Base-by-base conservation (phyloP, 768 basidiomycete genomes). In the Leucosporidium creatinivorum region DNA sequence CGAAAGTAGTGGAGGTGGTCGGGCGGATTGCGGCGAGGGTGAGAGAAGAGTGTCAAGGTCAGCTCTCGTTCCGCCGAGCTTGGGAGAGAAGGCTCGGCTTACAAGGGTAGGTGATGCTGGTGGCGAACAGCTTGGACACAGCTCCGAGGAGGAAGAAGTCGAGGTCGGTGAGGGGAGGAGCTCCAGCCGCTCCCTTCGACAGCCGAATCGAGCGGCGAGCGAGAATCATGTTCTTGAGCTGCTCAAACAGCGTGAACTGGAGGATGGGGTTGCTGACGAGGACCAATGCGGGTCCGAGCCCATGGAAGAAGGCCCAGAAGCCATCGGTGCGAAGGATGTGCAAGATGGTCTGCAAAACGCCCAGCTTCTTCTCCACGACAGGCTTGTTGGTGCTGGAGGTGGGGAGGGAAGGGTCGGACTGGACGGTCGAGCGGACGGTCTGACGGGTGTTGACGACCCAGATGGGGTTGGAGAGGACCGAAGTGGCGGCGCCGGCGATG, bases 141-240 rank as follows among this genome's bases (percentile, higher is more conserved):
- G 96, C 96, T 3, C 94, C 94, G n/a, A 98, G 84, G 68, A 93
- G 74, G 82, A 99, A 97, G 79, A 91, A 89, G 76, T 99, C 94
- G 82, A 85, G 84, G 75, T 96, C 92, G 13, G 85, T 83, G 48
- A 98, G 80, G 72, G 62, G 73, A 31, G 74, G 82, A 51, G 79
- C 80, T 49, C 78, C 63, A 63, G 51, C 67, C 52, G 76, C 65
- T 79, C 57, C 81, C 83, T 59, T 81, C 78, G 44, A 81, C 82
- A 60, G 83, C 81, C 72, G 85, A 77, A 72, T 80, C 8, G 84
- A 85, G 47, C 88, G 84, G 36, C 82, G 83, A 67, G 83, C 82
- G 63, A 92, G 80, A 66, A 97, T 75, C 48, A 85, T 73, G 74
- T 93, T 96, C 82, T 94, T 96, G 74, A 98, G 81, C 76, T 96